These are phyloP conservation scores for Leucosporidium scottii DNA, from an alignment of 768 basidiomycete genomes.

Conservation along the genomic window DNA sequence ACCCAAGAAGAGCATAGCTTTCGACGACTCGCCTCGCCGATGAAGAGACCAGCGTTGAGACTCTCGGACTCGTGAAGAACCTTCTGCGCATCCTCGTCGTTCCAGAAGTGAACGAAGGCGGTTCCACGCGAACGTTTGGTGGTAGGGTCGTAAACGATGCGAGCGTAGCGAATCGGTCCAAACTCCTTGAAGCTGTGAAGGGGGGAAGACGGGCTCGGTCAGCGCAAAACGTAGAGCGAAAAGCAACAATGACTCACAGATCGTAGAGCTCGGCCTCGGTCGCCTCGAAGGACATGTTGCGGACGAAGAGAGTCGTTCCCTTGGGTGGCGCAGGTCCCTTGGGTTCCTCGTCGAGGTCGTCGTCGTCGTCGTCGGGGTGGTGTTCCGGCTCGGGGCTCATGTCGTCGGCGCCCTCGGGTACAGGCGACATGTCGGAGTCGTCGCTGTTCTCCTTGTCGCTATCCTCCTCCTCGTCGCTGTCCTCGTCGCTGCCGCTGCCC, in stretches of 20 bases:
- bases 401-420: constrained; percentile 33
- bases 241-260: constrained; percentile 52
- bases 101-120: constrained; percentile 97
- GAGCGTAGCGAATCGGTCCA: constrained; percentile 85
- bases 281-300: constrained; percentile 84
- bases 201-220: neutral
- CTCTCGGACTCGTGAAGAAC: constrained; percentile 52
- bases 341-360: constrained; percentile 45
- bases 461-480: constrained; percentile 41
- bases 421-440: constrained; percentile 40
- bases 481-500: constrained; percentile 37
- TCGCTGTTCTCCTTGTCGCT: constrained; percentile 47
- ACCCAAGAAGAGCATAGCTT: too few species aligned
- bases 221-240: neutral
- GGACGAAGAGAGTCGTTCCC: constrained; percentile 86
- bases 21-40: constrained; percentile 21
- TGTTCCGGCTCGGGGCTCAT: constrained; percentile 33
- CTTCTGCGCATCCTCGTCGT: constrained; percentile 76
- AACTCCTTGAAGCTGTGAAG: constrained; percentile 72
- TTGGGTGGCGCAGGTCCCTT: constrained; percentile 38
- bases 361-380: constrained; percentile 49
- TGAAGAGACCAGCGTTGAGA: constrained; percentile 27
- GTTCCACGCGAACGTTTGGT: constrained; percentile 87
- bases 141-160: constrained; percentile 73
- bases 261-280: constrained; percentile 86